Base-by-base conservation (phyloP, 2,329 filamentous ascomycete genomes). In the Penicillium paneum region DNA sequence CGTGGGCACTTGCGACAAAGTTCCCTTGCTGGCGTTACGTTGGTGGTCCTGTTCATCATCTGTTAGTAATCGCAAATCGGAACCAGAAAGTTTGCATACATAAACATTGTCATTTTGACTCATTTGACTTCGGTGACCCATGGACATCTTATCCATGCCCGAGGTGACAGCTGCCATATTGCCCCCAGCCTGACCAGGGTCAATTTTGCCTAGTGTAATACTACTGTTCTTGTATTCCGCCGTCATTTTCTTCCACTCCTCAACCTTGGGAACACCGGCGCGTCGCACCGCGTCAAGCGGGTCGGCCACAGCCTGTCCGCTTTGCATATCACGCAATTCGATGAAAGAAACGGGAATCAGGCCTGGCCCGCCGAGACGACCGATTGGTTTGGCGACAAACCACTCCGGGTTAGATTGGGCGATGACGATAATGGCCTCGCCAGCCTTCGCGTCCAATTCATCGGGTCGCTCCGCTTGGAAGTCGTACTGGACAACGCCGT, bases 191-290 rank as follows among this genome's bases (percentile, higher is more conserved):
- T 53, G 45, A 67, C 59, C 57, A 60, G 69, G 71, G 53, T 93
- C 90, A 63, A 95, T 93, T 74, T 93, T 96, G 63, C 94, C 94
- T 39, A 99, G 79, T 0, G 92, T 93, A 70, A 99, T 97, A 75
- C 94, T 97, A 72, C 92, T 96, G 72, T 97, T 97, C 79, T 99
- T 99, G 77, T 99, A 99, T 61, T 97, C 93, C 52, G 93, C 93
- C 0, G 94, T 92, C 91, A 97, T 97, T 77, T 95, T 96, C 79
- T 99, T 99, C 94, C 94, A 99, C 67, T 99, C 94, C 70, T 99
- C 94, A 3, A 99, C 94, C 67, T 87, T 88, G 12, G 94, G 94
- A 8, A 99, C 92, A 19, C 93, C 92, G 1, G 94, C 94, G 64
- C 87, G 86, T 65, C 85, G 84, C 52, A 99, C 90, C 1, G 94